phyloP scores from a whole-genome alignment of 495 filamentous ascomycete species.

The Aspergillus affinis region DNA sequence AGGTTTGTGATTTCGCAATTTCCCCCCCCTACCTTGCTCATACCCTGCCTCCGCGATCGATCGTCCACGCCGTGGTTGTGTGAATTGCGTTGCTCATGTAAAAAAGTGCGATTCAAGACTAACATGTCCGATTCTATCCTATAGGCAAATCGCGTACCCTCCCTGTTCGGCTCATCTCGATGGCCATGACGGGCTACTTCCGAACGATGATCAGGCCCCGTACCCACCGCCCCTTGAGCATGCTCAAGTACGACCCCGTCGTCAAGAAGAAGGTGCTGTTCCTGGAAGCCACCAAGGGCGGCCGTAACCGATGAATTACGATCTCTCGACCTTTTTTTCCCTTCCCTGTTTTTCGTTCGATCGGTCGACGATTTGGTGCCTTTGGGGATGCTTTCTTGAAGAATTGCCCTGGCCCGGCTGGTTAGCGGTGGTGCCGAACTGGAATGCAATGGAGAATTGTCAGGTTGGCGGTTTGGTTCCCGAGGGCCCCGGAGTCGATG shows the following conservation, averaged over 20 bases:
- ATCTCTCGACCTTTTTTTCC: not conserved
- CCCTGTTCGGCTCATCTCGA: slow-evolving; percentile 90
- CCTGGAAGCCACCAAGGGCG: slow-evolving; percentile 78
- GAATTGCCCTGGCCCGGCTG: not conserved
- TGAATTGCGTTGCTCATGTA: too few relatives aligned
- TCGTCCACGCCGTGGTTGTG: too few relatives aligned
- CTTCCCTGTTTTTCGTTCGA: not conserved
- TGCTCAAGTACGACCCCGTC: slow-evolving; percentile 99
- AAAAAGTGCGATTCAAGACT: not conserved
- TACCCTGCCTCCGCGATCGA: too few relatives aligned
- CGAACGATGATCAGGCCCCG: slow-evolving; percentile 84
- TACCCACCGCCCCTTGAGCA: slow-evolving; percentile 77
- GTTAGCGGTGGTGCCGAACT: not conserved
- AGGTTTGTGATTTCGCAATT: slow-evolving; percentile 9
- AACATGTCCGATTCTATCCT: not conserved
- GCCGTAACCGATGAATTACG: slow-evolving; percentile 36
- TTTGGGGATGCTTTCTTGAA: not conserved
- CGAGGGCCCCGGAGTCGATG: not conserved
- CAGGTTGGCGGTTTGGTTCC: not conserved
- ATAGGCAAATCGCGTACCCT: slow-evolving; percentile 90
- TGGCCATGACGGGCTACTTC: slow-evolving; percentile 98
- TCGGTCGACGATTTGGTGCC: not conserved
- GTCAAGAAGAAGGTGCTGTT: slow-evolving; percentile 95
- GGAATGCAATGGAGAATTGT: not conserved
- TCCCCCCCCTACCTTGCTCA: not conserved